phyloP scores from a whole-genome alignment of 148 eudicot genomes.

The Nepenthes mirabilis region DNA sequence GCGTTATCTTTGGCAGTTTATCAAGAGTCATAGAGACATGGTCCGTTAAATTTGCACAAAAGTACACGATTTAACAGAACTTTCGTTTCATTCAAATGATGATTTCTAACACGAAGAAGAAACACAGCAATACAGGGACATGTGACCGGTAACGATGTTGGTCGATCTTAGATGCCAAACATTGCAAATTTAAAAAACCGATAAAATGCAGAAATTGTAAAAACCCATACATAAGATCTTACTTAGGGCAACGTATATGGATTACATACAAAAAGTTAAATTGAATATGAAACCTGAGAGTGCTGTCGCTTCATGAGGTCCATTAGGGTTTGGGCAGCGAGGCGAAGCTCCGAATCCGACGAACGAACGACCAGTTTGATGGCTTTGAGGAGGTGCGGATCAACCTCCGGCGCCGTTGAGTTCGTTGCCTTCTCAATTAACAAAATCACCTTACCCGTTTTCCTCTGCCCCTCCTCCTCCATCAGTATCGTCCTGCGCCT shows the following conservation, averaged over 20 bases:
- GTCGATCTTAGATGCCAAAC: too few species aligned
- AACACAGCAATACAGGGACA: too few species aligned
- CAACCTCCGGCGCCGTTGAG: slow-evolving; percentile 60
- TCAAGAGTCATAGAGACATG: too few species aligned
- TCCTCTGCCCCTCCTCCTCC: slow-evolving; percentile 27
- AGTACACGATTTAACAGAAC: too few species aligned
- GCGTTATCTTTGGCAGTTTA: too few species aligned
- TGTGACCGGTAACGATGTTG: too few species aligned
- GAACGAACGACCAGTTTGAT: slow-evolving; percentile 62
- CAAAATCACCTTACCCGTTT: slow-evolving; percentile 18
- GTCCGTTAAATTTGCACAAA: too few species aligned
- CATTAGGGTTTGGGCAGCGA: slow-evolving; percentile 61
- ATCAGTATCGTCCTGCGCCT: neutral
- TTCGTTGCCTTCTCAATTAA: slow-evolving; percentile 73
- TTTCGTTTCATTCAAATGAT: too few species aligned
- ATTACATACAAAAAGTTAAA: neutral
- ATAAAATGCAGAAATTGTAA: neutral
- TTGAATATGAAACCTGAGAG: slow-evolving; percentile 48
- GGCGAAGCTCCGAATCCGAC: slow-evolving; percentile 67
- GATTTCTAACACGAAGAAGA: too few species aligned
- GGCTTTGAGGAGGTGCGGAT: slow-evolving; percentile 77
- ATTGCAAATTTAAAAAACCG: too few species aligned
- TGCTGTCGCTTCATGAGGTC: slow-evolving; percentile 74
- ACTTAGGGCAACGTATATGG: neutral
- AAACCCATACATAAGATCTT: too few species aligned